Evolutionary conservation across 768 basidiomycete genomes (phyloP).

Genomic region (Hirschioporus abietinus): DNA sequence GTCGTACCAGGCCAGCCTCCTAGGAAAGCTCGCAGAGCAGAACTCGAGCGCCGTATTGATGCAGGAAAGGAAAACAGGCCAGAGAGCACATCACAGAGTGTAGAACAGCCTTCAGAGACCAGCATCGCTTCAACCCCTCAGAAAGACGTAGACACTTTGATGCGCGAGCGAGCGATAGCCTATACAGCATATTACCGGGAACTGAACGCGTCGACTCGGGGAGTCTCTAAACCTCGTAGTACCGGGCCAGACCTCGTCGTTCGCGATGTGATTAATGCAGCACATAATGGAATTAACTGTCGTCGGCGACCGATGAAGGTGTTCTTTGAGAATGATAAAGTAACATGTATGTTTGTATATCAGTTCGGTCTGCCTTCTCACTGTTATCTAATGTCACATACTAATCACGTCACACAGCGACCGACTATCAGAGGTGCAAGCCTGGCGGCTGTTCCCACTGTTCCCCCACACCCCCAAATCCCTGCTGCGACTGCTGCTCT

Average conservation of each 20-base stretch:
- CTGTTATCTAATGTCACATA: slow-evolving; percentile 1
- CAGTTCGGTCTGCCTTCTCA: not conserved
- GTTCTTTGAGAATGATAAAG: slow-evolving; percentile 19
- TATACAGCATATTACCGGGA: no score
- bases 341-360: slow-evolving; percentile 15
- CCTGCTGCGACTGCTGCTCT: slow-evolving; percentile 24
- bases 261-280: slow-evolving; percentile 19
- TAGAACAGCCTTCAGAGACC: not conserved
- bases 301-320: slow-evolving; percentile 12
- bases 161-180: no score
- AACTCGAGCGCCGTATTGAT: no score
- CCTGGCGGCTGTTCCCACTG: slow-evolving; percentile 18
- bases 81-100: not conserved
- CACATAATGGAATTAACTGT: not conserved
- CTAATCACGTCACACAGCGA: slow-evolving; percentile 8
- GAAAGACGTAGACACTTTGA: not conserved
- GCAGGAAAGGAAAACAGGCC: no score
- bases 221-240: no score
- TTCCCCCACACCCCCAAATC: slow-evolving; percentile 1
- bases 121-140: not conserved
- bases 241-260: not conserved
- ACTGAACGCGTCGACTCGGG: no score
- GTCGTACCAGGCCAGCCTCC: not conserved
- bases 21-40: not conserved
- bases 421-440: slow-evolving; percentile 10